Base-by-base conservation (phyloP, 176 grass and related monocot genomes). In the maize (Zea mays) region DNA sequence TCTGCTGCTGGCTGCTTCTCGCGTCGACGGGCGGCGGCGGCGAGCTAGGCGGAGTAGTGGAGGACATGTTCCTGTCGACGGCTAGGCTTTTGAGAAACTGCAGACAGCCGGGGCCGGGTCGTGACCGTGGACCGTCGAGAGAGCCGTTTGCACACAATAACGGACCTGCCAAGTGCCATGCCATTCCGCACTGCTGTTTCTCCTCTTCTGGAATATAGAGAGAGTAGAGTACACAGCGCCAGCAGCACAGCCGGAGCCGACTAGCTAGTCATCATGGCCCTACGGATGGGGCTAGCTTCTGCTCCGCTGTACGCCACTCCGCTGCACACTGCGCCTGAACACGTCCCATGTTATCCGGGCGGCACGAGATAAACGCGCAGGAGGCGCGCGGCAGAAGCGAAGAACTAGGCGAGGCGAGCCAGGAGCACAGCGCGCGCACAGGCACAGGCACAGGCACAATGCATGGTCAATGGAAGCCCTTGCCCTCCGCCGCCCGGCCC, bases 291-390 rank as follows among this genome's bases (percentile, higher is more conserved):
- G 17, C 8, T 17, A 54, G 14, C 50, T 17, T 17, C 40, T 45
- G 41, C 17, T 72, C 46, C 44, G 67, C 55, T 62, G 42, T 15
- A 60, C 21, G 3, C 55, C 73, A 46, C 57, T 62, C 12, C 17
- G 2, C 6, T 2, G 38, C 57, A 16, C 9, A 14, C 47, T 40
- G 35, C 72, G 1, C 72, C 72, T 42, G 10, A 74, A 74, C 65
- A 20, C 56, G 52, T 15, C 34, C 50, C 61, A 12, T 20, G 35
- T 77, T 70, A 49, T 62, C 55, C 14, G 73, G 55, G 8, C 16
- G 52, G 52, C 73, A 79, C 75, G 83, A 66, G 75, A 40, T 57
- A 79, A 58, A 79, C 83, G 46, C 44, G 43, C 8, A 4, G n/a
- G 27, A 34, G 72, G 5, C 10, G 2, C 4, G 1, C 12, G 4